Evolutionary conservation across 2,329 filamentous ascomycete species (phyloP), one percentile per base, ranked within the genome.

Genomic region (Hymenoscyphus repandus): DNA sequence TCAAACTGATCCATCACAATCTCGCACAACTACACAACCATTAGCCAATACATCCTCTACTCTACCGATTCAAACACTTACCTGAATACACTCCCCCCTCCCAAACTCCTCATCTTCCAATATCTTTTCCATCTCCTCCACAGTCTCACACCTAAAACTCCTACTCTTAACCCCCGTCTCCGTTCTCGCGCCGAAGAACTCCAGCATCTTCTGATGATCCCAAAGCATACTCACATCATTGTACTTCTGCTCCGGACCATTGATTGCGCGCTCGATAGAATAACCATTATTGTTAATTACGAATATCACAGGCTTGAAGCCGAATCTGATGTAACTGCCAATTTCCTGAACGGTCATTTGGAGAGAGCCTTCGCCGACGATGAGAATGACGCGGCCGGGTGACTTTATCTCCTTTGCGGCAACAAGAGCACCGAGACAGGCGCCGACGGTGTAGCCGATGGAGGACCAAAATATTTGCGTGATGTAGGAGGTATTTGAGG

Each of bases 321-420:
- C 69, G 49, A 77, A 70, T 13, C 70, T 70, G 57, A 86, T 79
- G 58, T 86, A 85, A 1, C 80, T 83, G 10, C 77, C 76, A 3
- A 88, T 68, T 56, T 85, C 82, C 62, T 87, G 83, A 0, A 75
- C 80, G 0, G 82, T 86, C 68, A 86, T 77, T 56, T 85, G 78
- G 52, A 86, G 75, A 54, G 79, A 82, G 3, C 82, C 83, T 47
- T 85, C 82, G 5, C 81, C 82, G 32, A 82, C 82, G 53, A 82
- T 72, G 1, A 84, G 66, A 9, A 83, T 71, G 0, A 79, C 78
- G 48, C 77, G 69, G n/a, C 64, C 70, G 5, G 64, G 62, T 15
- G 58, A 55, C 12, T 65, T 64, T 22, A 56, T 22, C 50, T 82
- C 78, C 17, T 66, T 64, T 3, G 76, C 71, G 0, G 83, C 83